A percentile compares a stretch with the other conserved stretches of the same genome.
These are phyloP conservation scores for Moesziomyces sp. DNA, from an alignment of 1,284 basidiomycete genomes.

Conservation along the genomic window DNA sequence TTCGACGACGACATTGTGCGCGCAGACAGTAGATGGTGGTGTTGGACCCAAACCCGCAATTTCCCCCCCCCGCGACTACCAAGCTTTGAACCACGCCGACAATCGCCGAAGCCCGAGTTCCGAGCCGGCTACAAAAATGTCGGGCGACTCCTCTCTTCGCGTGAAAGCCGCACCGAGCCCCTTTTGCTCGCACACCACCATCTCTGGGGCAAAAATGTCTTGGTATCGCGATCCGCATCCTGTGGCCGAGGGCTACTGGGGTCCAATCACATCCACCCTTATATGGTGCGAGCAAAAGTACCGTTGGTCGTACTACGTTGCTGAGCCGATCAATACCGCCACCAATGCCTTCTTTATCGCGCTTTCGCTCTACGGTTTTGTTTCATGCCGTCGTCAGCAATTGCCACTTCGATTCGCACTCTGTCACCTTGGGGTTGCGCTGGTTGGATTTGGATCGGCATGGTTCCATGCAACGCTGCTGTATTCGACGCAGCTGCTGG, in stretches of 20 bases:
- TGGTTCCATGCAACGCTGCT: constrained; percentile 65
- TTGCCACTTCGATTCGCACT: constrained; percentile 55
- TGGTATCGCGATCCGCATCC: constrained; percentile 31
- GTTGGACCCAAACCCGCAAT: too few relatives aligned
- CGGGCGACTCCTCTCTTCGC: too few relatives aligned
- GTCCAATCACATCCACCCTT: constrained; percentile 58
- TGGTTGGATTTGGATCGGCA: constrained; percentile 57
- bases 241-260: constrained; percentile 55
- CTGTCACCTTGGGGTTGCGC: constrained; percentile 53
- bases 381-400: constrained; percentile 16
- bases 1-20: background rate
- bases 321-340: constrained; percentile 65
- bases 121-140: too few relatives aligned
- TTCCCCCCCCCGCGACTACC: too few relatives aligned
- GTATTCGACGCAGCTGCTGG: constrained; percentile 62
- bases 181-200: background rate
- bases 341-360: constrained; percentile 70
- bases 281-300: constrained; percentile 66
- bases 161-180: too few relatives aligned
- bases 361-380: constrained; percentile 68
- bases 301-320: constrained; percentile 55
- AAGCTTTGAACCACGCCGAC: too few relatives aligned
- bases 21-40: too few relatives aligned
- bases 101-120: too few relatives aligned
- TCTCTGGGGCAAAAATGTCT: constrained; percentile 14